phyloP scores from a whole-genome alignment of 2,329 filamentous ascomycete genomes.

The Ploettnerulaceae sp. region DNA sequence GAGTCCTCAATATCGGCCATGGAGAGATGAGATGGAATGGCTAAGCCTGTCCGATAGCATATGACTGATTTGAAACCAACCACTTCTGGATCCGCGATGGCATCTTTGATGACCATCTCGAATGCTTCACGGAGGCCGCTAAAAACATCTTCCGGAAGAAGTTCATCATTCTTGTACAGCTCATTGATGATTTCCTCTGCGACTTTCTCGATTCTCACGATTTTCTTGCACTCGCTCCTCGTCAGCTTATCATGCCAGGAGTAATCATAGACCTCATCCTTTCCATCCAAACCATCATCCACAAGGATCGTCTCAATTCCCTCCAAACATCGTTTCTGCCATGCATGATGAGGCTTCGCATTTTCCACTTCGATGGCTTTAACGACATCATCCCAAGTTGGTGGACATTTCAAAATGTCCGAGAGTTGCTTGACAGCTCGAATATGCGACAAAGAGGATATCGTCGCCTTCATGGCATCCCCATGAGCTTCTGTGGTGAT shows the following conservation, averaged over 20 bases:
- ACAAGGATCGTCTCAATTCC: conserved; percentile 71
- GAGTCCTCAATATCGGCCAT: conserved; percentile 24
- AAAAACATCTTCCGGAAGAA: conserved; percentile 35
- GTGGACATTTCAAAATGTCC: conserved; percentile 56
- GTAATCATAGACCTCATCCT: conserved; percentile 53
- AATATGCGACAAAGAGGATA: conserved; percentile 61
- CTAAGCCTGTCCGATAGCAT: conserved; percentile 73
- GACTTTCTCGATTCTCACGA: conserved; percentile 72
- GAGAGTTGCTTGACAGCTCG: conserved; percentile 66
- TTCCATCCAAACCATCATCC: conserved; percentile 66
- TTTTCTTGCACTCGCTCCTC: conserved; percentile 59
- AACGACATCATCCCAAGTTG: conserved; percentile 54
- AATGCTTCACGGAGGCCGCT: conserved; percentile 37
- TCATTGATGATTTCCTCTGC: conserved; percentile 57
- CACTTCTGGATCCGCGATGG: conserved; percentile 61
- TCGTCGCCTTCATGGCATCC: conserved; percentile 57
- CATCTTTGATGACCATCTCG: conserved; percentile 46
- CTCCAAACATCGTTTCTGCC: conserved; percentile 60
- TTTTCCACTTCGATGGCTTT: conserved; percentile 27
- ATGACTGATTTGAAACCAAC: conserved; percentile 80
- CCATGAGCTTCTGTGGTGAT: conserved; percentile 71
- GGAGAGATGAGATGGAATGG: conserved; percentile 44
- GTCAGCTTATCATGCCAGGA: conserved; percentile 64
- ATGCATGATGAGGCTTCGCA: conserved; percentile 40
- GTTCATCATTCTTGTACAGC: conserved; percentile 36